Conservation (phyloP, 192 early-diverging fungal genomes). For the Mortierella alpina region DNA sequence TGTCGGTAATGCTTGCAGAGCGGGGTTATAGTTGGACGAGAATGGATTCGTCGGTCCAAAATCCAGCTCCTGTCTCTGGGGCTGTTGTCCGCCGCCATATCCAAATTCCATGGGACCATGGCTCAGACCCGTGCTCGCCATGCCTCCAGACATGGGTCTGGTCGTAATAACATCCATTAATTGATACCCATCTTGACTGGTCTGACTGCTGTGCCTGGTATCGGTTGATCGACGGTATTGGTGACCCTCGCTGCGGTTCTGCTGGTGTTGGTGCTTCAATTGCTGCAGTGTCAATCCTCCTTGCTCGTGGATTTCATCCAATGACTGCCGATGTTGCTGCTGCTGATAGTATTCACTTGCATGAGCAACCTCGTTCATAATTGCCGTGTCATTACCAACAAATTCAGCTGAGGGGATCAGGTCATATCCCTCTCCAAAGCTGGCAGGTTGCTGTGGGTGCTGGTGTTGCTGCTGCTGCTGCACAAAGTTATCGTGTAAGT, state of each 20-base stretch:
- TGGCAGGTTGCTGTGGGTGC: slow-evolving; percentile 11
- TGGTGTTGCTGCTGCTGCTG: slow-evolving; percentile 6
- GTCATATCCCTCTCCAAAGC: slow-evolving; percentile 52
- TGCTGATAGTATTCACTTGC: slow-evolving; percentile 2
- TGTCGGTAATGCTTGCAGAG: slow-evolving; percentile 8
- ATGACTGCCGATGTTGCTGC: slow-evolving; percentile 8
- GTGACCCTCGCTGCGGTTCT: background rate
- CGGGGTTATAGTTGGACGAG: background rate
- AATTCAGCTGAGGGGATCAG: slow-evolving; percentile 9
- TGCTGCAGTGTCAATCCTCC: slow-evolving; percentile 35
- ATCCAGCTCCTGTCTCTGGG: slow-evolving; percentile 2
- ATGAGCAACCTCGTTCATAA: background rate
- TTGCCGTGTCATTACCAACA: background rate
- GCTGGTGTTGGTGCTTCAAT: slow-evolving; percentile 37
- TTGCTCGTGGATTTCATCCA: slow-evolving; percentile 12
- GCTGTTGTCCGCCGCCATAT: slow-evolving; percentile 5
- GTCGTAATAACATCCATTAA: slow-evolving; percentile 41
- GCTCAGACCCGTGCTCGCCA: background rate
- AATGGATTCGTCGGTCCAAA: slow-evolving; percentile 18
- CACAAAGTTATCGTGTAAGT: slow-evolving; percentile 1
- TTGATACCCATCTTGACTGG: slow-evolving; percentile 44
- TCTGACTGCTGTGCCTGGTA: slow-evolving; percentile 26
- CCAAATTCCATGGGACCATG: slow-evolving; percentile 9
- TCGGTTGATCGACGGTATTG: slow-evolving; percentile 27
- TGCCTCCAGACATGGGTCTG: slow-evolving; percentile 38